Percentiles rank a stretch among this genome's conserved stretches.
These are phyloP conservation scores for Nothopassalora personata DNA, from an alignment of 2,329 filamentous ascomycete species.

Conservation along the genomic window DNA sequence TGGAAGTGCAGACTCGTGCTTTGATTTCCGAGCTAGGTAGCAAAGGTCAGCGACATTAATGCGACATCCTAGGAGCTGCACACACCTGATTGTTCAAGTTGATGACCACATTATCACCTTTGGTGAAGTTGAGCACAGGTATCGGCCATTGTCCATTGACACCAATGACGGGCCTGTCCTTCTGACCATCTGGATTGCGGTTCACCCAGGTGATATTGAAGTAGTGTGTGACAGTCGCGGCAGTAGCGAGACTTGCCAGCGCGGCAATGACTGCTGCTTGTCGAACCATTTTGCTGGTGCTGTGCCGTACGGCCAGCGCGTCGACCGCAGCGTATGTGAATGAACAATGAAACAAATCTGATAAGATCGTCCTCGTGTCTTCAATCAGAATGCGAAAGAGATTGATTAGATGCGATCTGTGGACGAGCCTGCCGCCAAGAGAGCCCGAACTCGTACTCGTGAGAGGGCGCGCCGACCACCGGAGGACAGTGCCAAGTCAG, in stretches of 20 bases:
- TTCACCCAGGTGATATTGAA: constrained; percentile 49
- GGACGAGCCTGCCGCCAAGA: constrained; percentile 4
- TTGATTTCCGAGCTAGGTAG: constrained; percentile 51
- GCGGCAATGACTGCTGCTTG: not conserved
- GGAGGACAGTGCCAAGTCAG: constrained; percentile 3
- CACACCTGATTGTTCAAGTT: constrained; percentile 59
- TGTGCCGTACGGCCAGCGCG: not conserved
- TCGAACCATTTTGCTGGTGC: not conserved
- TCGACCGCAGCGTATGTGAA: not conserved
- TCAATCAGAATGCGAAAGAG: not conserved
- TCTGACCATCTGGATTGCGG: constrained; percentile 51
- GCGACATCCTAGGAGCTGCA: not conserved
- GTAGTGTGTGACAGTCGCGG: constrained; percentile 20
- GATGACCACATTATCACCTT: constrained; percentile 66
- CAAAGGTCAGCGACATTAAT: not conserved
- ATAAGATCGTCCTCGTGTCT: not conserved
- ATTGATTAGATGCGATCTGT: constrained; percentile 17
- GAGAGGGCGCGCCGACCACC: constrained; percentile 4
- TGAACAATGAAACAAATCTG: not conserved
- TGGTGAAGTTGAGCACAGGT: constrained; percentile 66
- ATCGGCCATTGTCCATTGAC: constrained; percentile 72
- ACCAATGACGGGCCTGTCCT: constrained; percentile 52
- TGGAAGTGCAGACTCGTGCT: constrained; percentile 70
- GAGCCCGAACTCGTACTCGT: not conserved
- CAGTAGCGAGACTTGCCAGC: constrained; percentile 9